phyloP scores from a whole-genome alignment of 176 grass and related monocot genomes.

The Ensete glaucum region DNA sequence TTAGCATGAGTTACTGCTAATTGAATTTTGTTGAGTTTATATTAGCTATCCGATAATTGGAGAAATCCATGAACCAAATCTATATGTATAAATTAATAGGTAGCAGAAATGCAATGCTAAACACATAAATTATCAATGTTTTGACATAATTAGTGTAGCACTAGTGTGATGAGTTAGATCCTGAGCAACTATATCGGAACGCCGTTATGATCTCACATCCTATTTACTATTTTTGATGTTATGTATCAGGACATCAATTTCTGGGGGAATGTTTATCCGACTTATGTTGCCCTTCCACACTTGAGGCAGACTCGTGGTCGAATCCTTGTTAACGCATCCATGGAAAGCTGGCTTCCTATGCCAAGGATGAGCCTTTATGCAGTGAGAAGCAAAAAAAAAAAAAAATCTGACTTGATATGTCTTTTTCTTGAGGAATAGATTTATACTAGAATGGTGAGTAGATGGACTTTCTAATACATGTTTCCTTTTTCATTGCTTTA shows the following conservation, averaged over 20 bases:
- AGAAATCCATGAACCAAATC: no score
- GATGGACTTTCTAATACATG: no score
- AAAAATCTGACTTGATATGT: not conserved
- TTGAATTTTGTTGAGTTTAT: no score
- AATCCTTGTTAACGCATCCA: conserved; percentile 75
- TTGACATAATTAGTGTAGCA: no score
- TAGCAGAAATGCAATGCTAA: no score
- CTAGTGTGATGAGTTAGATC: no score
- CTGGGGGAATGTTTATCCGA: conserved; percentile 92
- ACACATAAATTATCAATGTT: no score
- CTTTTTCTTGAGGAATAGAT: conserved; percentile 13
- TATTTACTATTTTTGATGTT: not conserved
- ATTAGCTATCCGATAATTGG: no score
- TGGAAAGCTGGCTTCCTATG: conserved; percentile 83
- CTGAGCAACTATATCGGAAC: no score
- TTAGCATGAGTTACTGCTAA: no score
- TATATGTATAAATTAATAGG: no score
- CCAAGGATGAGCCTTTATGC: conserved; percentile 88
- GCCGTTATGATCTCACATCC: not conserved
- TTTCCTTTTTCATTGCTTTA: not conserved
- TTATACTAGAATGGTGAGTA: conserved; percentile 34
- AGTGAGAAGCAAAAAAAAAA: conserved; percentile 23
- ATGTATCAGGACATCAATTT: conserved; percentile 67
- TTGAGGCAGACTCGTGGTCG: conserved; percentile 51
- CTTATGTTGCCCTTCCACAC: conserved; percentile 59